Conservation (phyloP, 768 basidiomycete genomes). For the Thelephora ganbajun region DNA sequence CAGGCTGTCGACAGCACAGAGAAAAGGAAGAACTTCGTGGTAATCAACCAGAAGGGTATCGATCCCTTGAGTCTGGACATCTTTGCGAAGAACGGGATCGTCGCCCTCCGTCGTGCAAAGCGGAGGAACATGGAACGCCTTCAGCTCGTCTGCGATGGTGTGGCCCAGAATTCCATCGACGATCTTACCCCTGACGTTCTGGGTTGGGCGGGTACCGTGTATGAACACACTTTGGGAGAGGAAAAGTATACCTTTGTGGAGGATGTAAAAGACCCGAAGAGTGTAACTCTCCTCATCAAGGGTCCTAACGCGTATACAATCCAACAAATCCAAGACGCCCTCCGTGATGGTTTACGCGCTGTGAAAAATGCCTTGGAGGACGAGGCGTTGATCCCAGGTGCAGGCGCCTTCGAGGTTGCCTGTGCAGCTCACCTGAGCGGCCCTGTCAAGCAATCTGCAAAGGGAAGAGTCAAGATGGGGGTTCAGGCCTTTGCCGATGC, state of each 20-base stretch:
- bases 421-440: conserved; percentile 77
- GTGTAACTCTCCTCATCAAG: conserved; percentile 92
- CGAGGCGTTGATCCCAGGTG: conserved; percentile 80
- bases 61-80: conserved; percentile 95
- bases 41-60: conserved; percentile 99
- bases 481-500: conserved; percentile 97
- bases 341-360: conserved; percentile 89
- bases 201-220: conserved; percentile 96
- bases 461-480: conserved; percentile 93
- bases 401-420: conserved; percentile 93
- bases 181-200: conserved; percentile 84
- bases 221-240: conserved; percentile 97
- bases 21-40: conserved; percentile 77
- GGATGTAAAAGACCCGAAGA: conserved; percentile 90
- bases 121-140: conserved; percentile 97
- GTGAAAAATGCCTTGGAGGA: conserved; percentile 98
- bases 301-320: conserved; percentile 95
- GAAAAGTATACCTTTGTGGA: conserved; percentile 98
- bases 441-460: conserved; percentile 69
- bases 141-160: conserved; percentile 88
- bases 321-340: conserved; percentile 94
- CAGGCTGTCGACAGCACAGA: conserved; percentile 74
- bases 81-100: conserved; percentile 90
- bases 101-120: conserved; percentile 91
- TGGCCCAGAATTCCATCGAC: conserved; percentile 96